Percentiles rank a stretch among this genome's conserved stretches.
These are phyloP conservation scores for Rhododendron ovatum DNA, from an alignment of 148 eudicot genomes.

Conservation along the genomic window DNA sequence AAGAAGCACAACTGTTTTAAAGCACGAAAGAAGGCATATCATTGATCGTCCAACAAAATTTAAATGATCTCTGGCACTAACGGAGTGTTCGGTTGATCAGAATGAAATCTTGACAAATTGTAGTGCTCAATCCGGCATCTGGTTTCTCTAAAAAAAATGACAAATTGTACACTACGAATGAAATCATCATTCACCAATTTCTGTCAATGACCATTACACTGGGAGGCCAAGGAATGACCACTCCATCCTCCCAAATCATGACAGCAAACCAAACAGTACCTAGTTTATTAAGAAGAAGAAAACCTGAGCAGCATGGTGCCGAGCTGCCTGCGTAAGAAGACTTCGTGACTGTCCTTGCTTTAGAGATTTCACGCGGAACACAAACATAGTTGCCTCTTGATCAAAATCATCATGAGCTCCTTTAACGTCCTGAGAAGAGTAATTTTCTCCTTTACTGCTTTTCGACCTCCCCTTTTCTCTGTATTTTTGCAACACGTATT, in stretches of 20 bases:
- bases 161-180: not conserved
- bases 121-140: not conserved
- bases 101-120: not conserved
- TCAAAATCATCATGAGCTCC: slow-evolving; percentile 78
- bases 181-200: not conserved
- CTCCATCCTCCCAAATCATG: not conserved
- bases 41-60: slow-evolving; percentile 10
- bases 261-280: not conserved
- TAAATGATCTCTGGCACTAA: not conserved
- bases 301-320: slow-evolving; percentile 99
- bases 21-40: slow-evolving; percentile 16
- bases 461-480: slow-evolving; percentile 66
- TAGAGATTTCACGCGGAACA: slow-evolving; percentile 85
- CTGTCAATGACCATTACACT: not conserved
- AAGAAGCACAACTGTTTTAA: slow-evolving; percentile 67
- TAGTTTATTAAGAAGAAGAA: slow-evolving; percentile 1
- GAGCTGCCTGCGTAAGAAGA: slow-evolving; percentile 93
- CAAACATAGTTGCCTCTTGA: slow-evolving; percentile 73
- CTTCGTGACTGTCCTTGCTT: slow-evolving; percentile 92
- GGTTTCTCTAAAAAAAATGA: not conserved
- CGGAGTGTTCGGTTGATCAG: not conserved
- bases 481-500: slow-evolving; percentile 46
- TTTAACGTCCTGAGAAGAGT: slow-evolving; percentile 53
- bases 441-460: slow-evolving; percentile 61
- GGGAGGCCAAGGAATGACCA: not conserved